Conservation (phyloP, 208 protist genomes). For the Trypanosoma melophagium region DNA sequence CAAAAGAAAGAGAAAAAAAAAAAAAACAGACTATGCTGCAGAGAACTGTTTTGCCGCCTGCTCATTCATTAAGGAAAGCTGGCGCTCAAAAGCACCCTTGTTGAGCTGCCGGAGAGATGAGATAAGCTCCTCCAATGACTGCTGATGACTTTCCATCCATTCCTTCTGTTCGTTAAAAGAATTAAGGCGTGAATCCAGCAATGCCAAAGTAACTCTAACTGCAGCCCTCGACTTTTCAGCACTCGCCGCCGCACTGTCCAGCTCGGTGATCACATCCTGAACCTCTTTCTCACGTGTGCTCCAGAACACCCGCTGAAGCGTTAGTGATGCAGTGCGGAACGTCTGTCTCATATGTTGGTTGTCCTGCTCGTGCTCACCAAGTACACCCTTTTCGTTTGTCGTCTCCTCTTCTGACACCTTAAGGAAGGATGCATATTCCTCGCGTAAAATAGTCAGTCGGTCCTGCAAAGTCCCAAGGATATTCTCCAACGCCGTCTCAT, state of each 20-base stretch:
- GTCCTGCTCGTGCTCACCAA: slow-evolving; percentile 57
- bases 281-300: slow-evolving; percentile 56
- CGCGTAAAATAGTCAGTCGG: slow-evolving; percentile 50
- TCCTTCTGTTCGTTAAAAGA: slow-evolving; percentile 56
- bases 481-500: slow-evolving; percentile 71
- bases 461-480: slow-evolving; percentile 65
- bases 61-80: slow-evolving; percentile 60
- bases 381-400: slow-evolving; percentile 42
- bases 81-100: slow-evolving; percentile 59
- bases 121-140: slow-evolving; percentile 63
- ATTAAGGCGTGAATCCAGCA: slow-evolving; percentile 57
- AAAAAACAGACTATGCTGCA: slow-evolving; percentile 1
- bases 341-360: slow-evolving; percentile 51
- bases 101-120: slow-evolving; percentile 51
- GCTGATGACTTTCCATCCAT: slow-evolving; percentile 71
- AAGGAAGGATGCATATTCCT: slow-evolving; percentile 65
- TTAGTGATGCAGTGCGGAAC: slow-evolving; percentile 53
- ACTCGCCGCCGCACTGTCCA: slow-evolving; percentile 48
- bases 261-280: slow-evolving; percentile 44
- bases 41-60: slow-evolving; percentile 18
- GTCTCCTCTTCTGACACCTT: slow-evolving; percentile 44
- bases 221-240: slow-evolving; percentile 64
- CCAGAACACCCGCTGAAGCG: slow-evolving; percentile 68
- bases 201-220: slow-evolving; percentile 47
- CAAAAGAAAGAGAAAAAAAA: slow-evolving; percentile 5